phyloP scores from a whole-genome alignment of 257 asterid genomes.

The Marsdenia floribunda region DNA sequence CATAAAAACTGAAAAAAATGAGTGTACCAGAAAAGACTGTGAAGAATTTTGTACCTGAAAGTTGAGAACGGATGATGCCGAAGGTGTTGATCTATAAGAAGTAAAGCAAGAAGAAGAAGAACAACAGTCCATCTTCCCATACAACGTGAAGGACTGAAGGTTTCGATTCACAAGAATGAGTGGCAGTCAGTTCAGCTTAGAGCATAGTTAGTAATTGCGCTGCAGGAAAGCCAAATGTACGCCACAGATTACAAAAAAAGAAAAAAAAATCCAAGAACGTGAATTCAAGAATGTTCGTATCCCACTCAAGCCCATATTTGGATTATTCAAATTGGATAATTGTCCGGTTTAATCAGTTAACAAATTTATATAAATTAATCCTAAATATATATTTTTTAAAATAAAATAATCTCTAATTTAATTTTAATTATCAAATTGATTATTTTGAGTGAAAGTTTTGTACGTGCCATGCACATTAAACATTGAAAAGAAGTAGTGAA shows the following conservation, averaged over 20 bases:
- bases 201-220: background rate
- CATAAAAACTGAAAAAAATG: background rate
- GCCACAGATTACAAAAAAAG: conserved; percentile 16
- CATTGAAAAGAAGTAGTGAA: too few species aligned
- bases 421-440: too few species aligned
- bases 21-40: background rate
- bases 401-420: too few species aligned
- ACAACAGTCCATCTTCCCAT: conserved; percentile 41
- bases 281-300: too few species aligned
- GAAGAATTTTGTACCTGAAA: conserved; percentile 25
- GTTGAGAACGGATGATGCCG: conserved; percentile 27
- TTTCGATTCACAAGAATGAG: background rate
- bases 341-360: too few species aligned
- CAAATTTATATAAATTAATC: too few species aligned
- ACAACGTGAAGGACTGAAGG: too few species aligned
- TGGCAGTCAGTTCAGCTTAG: background rate
- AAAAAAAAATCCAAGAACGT: too few species aligned
- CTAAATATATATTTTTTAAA: too few species aligned
- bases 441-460: too few species aligned
- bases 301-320: background rate
- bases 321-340: too few species aligned
- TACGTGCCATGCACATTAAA: too few species aligned
- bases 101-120: conserved; percentile 15
- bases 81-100: conserved; percentile 27
- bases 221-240: background rate